These are phyloP conservation scores for Microbotryum scabiosae DNA, from an alignment of 1,284 basidiomycete genomes.

Conservation along the genomic window DNA sequence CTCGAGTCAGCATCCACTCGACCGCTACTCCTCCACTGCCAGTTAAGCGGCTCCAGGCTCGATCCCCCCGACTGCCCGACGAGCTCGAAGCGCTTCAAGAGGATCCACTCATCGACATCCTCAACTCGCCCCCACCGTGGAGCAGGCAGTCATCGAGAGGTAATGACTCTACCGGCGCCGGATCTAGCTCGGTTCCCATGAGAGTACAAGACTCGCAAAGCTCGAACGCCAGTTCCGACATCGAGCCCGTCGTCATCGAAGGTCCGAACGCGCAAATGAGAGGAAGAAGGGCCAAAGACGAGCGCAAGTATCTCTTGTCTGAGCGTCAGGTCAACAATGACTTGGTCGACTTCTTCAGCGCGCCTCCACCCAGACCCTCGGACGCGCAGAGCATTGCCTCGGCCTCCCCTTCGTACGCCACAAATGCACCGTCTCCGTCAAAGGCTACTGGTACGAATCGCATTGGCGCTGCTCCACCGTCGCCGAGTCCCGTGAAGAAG, in stretches of 20 bases:
- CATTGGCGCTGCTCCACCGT: too few relatives aligned
- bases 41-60: not conserved
- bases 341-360: slow-evolving; percentile 18
- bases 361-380: too few relatives aligned
- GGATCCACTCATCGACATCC: slow-evolving; percentile 6
- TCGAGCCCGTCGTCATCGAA: not conserved
- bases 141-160: not conserved
- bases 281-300: slow-evolving; percentile 21
- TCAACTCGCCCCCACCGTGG: slow-evolving; percentile 15
- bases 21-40: not conserved
- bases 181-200: slow-evolving; percentile 10
- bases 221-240: slow-evolving; percentile 1
- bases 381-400: too few relatives aligned
- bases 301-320: slow-evolving; percentile 15
- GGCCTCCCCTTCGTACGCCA: too few relatives aligned
- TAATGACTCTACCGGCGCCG: too few relatives aligned
- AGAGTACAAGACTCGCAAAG: slow-evolving; percentile 5
- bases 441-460: too few relatives aligned
- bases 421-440: too few relatives aligned
- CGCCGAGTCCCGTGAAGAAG: too few relatives aligned
- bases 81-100: not conserved
- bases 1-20: slow-evolving; percentile 1
- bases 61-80: not conserved
- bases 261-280: slow-evolving; percentile 1
- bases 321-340: slow-evolving; percentile 28